phyloP scores from a whole-genome alignment of 2,329 filamentous ascomycete genomes.

The Phyllosticta capitalensis region DNA sequence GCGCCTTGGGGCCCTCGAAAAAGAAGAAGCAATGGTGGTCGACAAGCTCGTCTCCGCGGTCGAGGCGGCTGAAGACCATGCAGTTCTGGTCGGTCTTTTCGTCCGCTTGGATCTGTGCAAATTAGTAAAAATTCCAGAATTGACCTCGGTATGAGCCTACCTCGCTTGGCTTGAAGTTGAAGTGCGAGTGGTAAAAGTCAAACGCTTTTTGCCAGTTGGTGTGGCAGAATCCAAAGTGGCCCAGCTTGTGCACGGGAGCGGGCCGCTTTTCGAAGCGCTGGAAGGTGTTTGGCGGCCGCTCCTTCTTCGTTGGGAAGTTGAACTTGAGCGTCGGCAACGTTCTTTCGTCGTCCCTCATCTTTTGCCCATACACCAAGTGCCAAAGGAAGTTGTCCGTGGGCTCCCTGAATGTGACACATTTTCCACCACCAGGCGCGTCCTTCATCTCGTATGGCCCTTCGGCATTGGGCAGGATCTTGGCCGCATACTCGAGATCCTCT shows the following conservation, averaged over 20 bases:
- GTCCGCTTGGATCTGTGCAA: background rate
- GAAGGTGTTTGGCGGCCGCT: conserved; percentile 35
- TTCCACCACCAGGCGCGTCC: conserved; percentile 43
- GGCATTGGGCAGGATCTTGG: conserved; percentile 37
- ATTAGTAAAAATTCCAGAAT: background rate
- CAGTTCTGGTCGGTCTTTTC: conserved; percentile 26
- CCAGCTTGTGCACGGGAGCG: conserved; percentile 21
- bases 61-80: conserved; percentile 45
- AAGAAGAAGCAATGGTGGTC: conserved; percentile 52
- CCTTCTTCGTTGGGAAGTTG: conserved; percentile 42
- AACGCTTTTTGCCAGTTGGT: conserved; percentile 28
- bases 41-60: conserved; percentile 38
- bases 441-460: conserved; percentile 37
- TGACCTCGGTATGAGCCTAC: no score
- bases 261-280: conserved; percentile 31
- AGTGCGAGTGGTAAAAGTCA: conserved; percentile 37
- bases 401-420: conserved; percentile 30
- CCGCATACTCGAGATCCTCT: conserved; percentile 43
- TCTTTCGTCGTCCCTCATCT: conserved; percentile 27
- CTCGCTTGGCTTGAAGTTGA: conserved; percentile 40
- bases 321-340: conserved; percentile 36
- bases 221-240: conserved; percentile 39
- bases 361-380: conserved; percentile 47
- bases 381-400: conserved; percentile 42
- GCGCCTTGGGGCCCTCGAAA: conserved; percentile 27